Evolutionary conservation across 139 green algal species (phyloP).

Genomic region (Coccomyxa sp.): DNA sequence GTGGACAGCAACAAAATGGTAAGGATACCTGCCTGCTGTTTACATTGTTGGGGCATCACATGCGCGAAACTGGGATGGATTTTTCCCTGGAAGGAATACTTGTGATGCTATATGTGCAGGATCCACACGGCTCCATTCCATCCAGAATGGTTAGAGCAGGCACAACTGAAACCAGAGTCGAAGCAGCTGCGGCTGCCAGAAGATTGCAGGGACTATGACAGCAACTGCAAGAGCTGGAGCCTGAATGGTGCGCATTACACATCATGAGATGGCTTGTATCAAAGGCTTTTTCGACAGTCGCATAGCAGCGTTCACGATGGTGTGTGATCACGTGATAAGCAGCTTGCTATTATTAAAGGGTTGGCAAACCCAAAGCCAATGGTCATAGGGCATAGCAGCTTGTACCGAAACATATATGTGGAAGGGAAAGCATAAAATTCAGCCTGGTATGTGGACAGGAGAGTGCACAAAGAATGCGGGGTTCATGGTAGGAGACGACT

Average conservation of each 20-base stretch:
- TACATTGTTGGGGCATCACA: neutral
- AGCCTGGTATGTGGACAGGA: neutral
- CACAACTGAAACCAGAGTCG: neutral
- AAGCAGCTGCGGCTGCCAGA: neutral
- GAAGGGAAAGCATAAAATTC: neutral
- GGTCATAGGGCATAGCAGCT: neutral
- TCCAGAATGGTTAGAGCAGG: slow-evolving; percentile 10
- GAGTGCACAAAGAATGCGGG: slow-evolving; percentile 11
- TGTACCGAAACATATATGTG: neutral
- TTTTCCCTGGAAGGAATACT: neutral
- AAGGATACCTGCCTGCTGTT: neutral
- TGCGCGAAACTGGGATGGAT: neutral
- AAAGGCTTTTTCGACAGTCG: neutral
- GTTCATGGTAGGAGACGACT: slow-evolving; percentile 12
- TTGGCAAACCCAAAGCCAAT: neutral
- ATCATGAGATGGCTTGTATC: neutral
- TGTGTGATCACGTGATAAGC: neutral
- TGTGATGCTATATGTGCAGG: neutral
- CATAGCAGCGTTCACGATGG: neutral
- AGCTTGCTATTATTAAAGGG: neutral
- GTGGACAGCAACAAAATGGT: slow-evolving; percentile 35
- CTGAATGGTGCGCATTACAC: neutral
- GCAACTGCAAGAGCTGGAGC: slow-evolving; percentile 1
- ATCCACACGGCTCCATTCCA: slow-evolving; percentile 26
- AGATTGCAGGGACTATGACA: neutral